Evolutionary conservation across 495 filamentous ascomycete species (phyloP).

Genomic region (Xylaria grammica): DNA sequence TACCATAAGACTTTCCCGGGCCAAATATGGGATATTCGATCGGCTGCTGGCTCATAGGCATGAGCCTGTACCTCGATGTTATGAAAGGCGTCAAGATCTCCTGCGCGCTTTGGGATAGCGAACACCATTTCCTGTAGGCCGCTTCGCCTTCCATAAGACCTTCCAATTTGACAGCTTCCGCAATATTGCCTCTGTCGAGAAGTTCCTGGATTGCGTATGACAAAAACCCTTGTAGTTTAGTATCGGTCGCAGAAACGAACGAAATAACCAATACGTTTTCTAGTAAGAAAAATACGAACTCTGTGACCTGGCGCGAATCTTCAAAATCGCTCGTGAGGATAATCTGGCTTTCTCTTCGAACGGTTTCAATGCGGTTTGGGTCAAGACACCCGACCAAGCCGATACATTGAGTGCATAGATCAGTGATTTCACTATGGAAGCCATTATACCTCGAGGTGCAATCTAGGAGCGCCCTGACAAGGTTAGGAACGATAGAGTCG

Average conservation of each 20-base stretch:
- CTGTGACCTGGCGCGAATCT: constrained; percentile 75
- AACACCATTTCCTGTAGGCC: constrained; percentile 73
- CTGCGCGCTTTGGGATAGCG: constrained; percentile 72
- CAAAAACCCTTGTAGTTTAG: constrained; percentile 84
- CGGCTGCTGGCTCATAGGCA: constrained; percentile 56
- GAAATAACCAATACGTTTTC: constrained; percentile 87
- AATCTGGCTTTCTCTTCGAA: constrained; percentile 76
- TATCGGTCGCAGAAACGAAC: constrained; percentile 86
- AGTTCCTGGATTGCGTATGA: constrained; percentile 94
- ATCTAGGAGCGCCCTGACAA: constrained; percentile 81
- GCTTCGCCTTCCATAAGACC: constrained; percentile 48
- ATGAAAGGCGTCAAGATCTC: constrained; percentile 85
- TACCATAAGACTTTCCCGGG: constrained; percentile 64
- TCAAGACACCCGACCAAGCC: constrained; percentile 91
- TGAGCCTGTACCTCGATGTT: constrained; percentile 78
- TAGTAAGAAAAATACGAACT: constrained; percentile 84
- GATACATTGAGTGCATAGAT: constrained; percentile 77
- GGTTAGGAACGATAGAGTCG: constrained; percentile 69
- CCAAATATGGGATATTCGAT: constrained; percentile 80
- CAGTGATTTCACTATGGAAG: constrained; percentile 65
- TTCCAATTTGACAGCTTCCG: constrained; percentile 52
- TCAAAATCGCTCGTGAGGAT: constrained; percentile 87
- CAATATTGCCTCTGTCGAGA: constrained; percentile 74
- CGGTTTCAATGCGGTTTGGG: constrained; percentile 83
- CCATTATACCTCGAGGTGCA: constrained; percentile 79